Evolutionary conservation across 768 basidiomycete genomes (phyloP).

Genomic region (Mycena floridula): DNA sequence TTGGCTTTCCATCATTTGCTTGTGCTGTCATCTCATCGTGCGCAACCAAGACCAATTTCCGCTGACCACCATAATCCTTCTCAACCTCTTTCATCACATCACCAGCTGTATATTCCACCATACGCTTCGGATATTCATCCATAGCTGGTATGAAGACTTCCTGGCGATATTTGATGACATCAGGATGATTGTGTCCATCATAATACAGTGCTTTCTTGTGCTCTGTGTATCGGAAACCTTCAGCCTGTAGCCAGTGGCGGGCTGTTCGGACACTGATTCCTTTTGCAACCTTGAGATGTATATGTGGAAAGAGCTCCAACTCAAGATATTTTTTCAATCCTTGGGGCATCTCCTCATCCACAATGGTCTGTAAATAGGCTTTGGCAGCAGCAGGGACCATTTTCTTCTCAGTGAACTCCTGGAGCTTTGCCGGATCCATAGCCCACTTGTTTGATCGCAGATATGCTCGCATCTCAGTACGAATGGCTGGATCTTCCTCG

Average conservation of each 20-base stretch:
- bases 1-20: conserved; percentile 25
- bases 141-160: conserved; percentile 22
- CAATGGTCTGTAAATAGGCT: conserved; percentile 12
- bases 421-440: conserved; percentile 18
- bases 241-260: conserved; percentile 14
- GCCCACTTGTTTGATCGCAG: conserved; percentile 22
- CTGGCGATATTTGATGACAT: conserved; percentile 28
- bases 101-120: conserved; percentile 15
- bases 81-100: conserved; percentile 8
- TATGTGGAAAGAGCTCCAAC: conserved; percentile 15
- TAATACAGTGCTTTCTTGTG: conserved; percentile 28
- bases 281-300: conserved; percentile 10
- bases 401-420: conserved; percentile 10
- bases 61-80: conserved; percentile 14
- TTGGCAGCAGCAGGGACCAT: conserved; percentile 10
- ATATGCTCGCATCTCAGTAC: conserved; percentile 10
- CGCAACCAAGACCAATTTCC: conserved; percentile 18
- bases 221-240: conserved; percentile 17
- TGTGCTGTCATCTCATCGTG: conserved; percentile 38
- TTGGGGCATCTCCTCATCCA: conserved; percentile 18
- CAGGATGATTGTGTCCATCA: conserved; percentile 29
- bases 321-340: conserved; percentile 20
- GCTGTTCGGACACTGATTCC: conserved; percentile 19
- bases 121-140: conserved; percentile 8
- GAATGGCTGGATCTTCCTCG: conserved; percentile 8